Percentiles rank a stretch among this genome's conserved stretches.
These are phyloP conservation scores for Haplographium delicatum DNA, from an alignment of 495 filamentous ascomycete species.

Conservation along the genomic window DNA sequence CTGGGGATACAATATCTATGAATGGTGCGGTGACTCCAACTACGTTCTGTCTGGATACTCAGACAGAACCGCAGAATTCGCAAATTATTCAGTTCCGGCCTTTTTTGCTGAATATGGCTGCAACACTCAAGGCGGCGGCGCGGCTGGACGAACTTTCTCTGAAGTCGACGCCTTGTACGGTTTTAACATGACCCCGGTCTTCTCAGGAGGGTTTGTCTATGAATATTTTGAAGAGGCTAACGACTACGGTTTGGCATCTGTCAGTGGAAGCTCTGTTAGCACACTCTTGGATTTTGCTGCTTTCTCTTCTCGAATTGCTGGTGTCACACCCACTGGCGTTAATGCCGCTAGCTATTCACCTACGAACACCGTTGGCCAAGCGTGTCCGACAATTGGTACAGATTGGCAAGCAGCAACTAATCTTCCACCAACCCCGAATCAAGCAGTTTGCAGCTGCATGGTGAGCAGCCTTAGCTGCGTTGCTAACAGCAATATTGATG, in stretches of 20 bases:
- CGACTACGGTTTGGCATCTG: constrained; percentile 59
- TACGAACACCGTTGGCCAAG: constrained; percentile 56
- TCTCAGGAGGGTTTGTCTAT: constrained; percentile 72
- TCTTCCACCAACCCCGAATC: constrained; percentile 64
- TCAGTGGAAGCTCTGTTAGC: constrained; percentile 44
- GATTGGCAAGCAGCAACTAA: constrained; percentile 52
- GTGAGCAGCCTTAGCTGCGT: constrained; percentile 51
- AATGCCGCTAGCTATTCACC: constrained; percentile 59
- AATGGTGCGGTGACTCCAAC: constrained; percentile 59
- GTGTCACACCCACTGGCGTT: constrained; percentile 49
- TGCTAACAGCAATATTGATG: constrained; percentile 38
- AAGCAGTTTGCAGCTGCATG: constrained; percentile 63
- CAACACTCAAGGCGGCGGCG: constrained; percentile 44
- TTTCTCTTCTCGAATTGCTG: constrained; percentile 56
- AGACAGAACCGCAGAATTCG: constrained; percentile 53
- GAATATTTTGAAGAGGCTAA: constrained; percentile 69
- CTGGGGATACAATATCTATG: constrained; percentile 75
- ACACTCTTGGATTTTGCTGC: constrained; percentile 56
- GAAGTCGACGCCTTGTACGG: constrained; percentile 61
- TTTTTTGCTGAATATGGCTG: constrained; percentile 78
- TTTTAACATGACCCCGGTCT: constrained; percentile 54
- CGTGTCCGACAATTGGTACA: constrained; percentile 53
- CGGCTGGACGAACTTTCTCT: constrained; percentile 48
- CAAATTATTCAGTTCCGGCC: constrained; percentile 58
- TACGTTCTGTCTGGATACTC: constrained; percentile 53